Evolutionary conservation across 176 grass and related monocot species (phyloP), one percentile per base, ranked within the genome.

Genomic region (Secale cereale): DNA sequence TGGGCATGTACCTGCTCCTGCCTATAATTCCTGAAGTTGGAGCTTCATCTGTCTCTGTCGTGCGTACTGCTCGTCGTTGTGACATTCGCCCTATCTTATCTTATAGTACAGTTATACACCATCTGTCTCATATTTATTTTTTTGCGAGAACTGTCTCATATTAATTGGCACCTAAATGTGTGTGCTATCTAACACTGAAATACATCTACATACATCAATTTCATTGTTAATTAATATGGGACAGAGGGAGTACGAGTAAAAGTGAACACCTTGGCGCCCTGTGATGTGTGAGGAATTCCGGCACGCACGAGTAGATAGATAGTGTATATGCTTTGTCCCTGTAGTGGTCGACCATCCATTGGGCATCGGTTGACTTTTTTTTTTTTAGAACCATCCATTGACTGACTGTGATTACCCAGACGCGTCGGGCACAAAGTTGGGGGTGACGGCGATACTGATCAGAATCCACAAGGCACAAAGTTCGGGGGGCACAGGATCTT

Each of bases 361-460:
- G 14, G 16, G 46, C 46, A 50, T 50, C 17, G 46, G 46, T 50
- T 17, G 46, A 50, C 46, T 1, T 17, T 14, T 45, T 45, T 14
- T 3, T 0, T 3, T 4, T 45, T 17, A 50, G 48, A 52, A 59
- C 22, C 20, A 23, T 64, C 65, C 29, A 22, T 17, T 2, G 10
- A 7, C 0, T 8, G 19, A 56, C 6, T 75, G 4, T 36, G 65
- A 65, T 46, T 32, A 46, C 20, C 25, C 65, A 57, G 73, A 57
- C 88, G 84, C 74, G 88, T 90, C 33, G 40, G 74, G 52, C 26
- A 15, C 35, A 72, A 62, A 84, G 66, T 3, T 65, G 11, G 40
- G 30, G 40, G 54, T 70, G 65, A 77, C 27, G 0, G 54, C 7
- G 88, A 77, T 41, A 32, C 33, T 22, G 31, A 65, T 60, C 26